Base-by-base conservation (phyloP, 805 yeast genomes). In the Wickerhamomyces bisporus region DNA sequence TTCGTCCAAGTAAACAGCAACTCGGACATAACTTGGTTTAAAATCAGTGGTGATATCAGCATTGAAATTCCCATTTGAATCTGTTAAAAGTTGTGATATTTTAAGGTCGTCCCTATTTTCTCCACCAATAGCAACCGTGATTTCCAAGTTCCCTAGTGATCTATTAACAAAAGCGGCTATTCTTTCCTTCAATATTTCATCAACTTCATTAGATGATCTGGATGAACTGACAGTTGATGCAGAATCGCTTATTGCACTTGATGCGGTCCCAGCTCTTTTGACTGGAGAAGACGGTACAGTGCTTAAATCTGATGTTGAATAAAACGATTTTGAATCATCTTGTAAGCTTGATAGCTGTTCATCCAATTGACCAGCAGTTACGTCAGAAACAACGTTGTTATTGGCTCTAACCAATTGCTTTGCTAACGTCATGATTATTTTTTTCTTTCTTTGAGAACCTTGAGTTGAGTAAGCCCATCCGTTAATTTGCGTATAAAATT, bases 391-490 rank as follows among this genome's bases (percentile, higher is more conserved):
- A 1, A 42, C 24, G 11, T 52, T 51, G 27, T 52, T 54, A 5
- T 58, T 43, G 5, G 64, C 34, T 35, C 77, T 74, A 0, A 79
- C 73, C 35, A 84, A 64, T 57, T 85, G 87, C 42, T 76, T 75
- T 3, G 87, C 86, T 31, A 87, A 60, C 1, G 87, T 71, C 17
- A 83, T 57, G 24, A 89, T 65, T 31, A 89, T 57, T 41, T 80
- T 65, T 58, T 87, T 86, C 52, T 82, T 86, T 30, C 94, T 66
- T 23, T 75, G 72, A 68, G 78, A 73, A 8, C 72, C 65, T 1
- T 94, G 94, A 0, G 88, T 86, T 30, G 84, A 68, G 37, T 52
- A 71, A 10, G 76, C 69, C 73, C 84, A 76, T 6, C 96, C 96
- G 31, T 85, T 70, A 3, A 89, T 75, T 26, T 77, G 77, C 2